These are phyloP conservation scores for Nicotiana undulata DNA, from an alignment of 257 asterid species.

Conservation along the genomic window DNA sequence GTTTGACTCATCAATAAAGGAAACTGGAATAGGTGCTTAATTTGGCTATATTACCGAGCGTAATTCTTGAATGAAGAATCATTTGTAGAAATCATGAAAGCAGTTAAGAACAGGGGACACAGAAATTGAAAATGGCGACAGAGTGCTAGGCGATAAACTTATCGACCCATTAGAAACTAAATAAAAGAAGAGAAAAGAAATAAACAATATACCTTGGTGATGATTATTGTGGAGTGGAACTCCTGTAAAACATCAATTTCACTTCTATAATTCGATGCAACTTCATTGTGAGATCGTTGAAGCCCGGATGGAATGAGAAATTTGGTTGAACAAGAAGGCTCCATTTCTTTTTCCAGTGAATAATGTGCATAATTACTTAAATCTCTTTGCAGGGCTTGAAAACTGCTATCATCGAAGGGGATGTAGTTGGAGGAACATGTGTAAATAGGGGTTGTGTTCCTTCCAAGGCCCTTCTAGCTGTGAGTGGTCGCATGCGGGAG, in stretches of 20 bases:
- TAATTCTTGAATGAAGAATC: not conserved
- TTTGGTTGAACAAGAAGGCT: not conserved
- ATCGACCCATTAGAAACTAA: too few relatives aligned
- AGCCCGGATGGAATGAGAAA: not conserved
- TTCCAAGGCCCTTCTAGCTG: slow-evolving; percentile 88
- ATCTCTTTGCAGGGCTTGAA: slow-evolving; percentile 59
- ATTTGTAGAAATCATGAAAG: too few relatives aligned
- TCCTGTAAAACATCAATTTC: not conserved
- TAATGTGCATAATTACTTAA: not conserved
- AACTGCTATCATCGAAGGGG: slow-evolving; percentile 89
- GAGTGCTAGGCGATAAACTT: too few relatives aligned
- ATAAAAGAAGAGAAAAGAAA: not conserved
- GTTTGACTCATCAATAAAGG: not conserved
- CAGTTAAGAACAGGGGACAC: too few relatives aligned
- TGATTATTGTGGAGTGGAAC: not conserved
- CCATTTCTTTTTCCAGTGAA: not conserved
- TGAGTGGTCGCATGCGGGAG: slow-evolving; percentile 89
- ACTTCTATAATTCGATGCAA: not conserved
- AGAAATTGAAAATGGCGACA: too few relatives aligned
- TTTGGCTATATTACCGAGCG: not conserved
- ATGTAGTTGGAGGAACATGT: slow-evolving; percentile 85
- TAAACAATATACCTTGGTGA: not conserved
- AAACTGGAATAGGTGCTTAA: not conserved
- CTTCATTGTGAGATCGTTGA: not conserved
- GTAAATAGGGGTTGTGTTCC: slow-evolving; percentile 91